Base-by-base conservation (phyloP, 75 land plant species). In the Cupressus sempervirens region DNA sequence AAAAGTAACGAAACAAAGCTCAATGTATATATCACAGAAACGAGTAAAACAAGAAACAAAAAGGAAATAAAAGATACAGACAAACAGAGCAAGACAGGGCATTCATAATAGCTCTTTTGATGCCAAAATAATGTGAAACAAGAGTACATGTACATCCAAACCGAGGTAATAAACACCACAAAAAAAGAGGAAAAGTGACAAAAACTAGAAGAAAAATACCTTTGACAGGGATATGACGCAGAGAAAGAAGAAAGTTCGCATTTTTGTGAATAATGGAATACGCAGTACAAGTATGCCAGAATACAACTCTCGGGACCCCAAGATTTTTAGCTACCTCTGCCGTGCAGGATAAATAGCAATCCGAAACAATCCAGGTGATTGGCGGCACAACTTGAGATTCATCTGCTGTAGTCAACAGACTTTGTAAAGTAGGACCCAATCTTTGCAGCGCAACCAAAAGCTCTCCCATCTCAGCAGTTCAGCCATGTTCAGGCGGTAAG, bases 211-310 rank as follows among this genome's bases (percentile, higher is more conserved):
- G 40, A 38, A 38, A 38, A 35, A 43, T 79, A 43, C 81, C 30
- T 79, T 41, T 79, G 50, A 79, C 81, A 3, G 81, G 81, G n/a
- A 79, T 79, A 45, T 79, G 29, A 5, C 81, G 50, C 2, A 45
- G 52, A 45, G 81, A 43, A 43, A 43, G 50, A 40, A 79, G 48
- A 7, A 45, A 45, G 50, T 79, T 45, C 2, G 50, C 32, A 1
- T 79, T 26, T 29, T 13, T 26, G 32, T 79, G 81, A 20, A n/a
- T 23, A n/a, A 45, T 79, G n/a, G 81, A n/a, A 4, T 9, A 40
- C 2, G 81, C 81, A n/a, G 81, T 45, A 26, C 30, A 45, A 29
- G 4, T n/a, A n/a, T 50, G 26, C 81, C 81, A 45, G 50, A 79
- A 79, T 10, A 79, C 10, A 79, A 79, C 50, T 45, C 81, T 79